Evolutionary conservation across 371 early-diverging fungal species (phyloP).

Genomic region (Mucor racemosus): DNA sequence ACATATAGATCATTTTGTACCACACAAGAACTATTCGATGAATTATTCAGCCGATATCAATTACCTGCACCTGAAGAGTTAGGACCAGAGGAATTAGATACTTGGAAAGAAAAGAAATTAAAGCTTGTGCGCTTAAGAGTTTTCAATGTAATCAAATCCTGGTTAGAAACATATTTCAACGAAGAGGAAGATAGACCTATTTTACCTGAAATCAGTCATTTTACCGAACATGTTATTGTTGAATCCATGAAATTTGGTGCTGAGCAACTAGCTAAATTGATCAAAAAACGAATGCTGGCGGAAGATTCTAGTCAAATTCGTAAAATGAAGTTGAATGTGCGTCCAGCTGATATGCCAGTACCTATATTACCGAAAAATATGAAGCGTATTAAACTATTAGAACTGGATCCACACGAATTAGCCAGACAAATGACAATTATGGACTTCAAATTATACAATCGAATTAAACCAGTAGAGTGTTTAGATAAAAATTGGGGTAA

Average conservation of each 20-base stretch:
- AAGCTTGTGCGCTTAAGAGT: slow-evolving; percentile 88
- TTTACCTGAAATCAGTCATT: slow-evolving; percentile 72
- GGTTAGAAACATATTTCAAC: slow-evolving; percentile 88
- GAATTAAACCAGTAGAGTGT: slow-evolving; percentile 77
- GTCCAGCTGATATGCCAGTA: slow-evolving; percentile 65
- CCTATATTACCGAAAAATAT: slow-evolving; percentile 76
- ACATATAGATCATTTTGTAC: slow-evolving; percentile 89
- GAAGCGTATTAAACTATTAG: slow-evolving; percentile 64
- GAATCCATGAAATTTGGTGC: slow-evolving; percentile 76
- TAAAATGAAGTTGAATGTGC: slow-evolving; percentile 71
- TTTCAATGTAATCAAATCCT: slow-evolving; percentile 88
- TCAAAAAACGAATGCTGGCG: slow-evolving; percentile 72
- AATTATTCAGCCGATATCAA: slow-evolving; percentile 73
- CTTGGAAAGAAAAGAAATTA: slow-evolving; percentile 88
- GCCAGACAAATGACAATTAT: slow-evolving; percentile 88
- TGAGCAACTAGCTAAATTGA: slow-evolving; percentile 72
- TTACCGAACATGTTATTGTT: slow-evolving; percentile 76
- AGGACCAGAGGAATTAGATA: slow-evolving; percentile 63
- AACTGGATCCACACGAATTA: slow-evolving; percentile 83
- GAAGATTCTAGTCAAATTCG: slow-evolving; percentile 65
- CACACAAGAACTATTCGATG: slow-evolving; percentile 73
- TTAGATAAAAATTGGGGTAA: slow-evolving; percentile 82
- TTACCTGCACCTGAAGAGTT: slow-evolving; percentile 76
- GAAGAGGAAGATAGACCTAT: slow-evolving; percentile 73
- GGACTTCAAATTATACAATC: slow-evolving; percentile 69